Evolutionary conservation across 306 rosid species (phyloP), one percentile per base, ranked within the genome.

Genomic region (Prunus armeniaca): DNA sequence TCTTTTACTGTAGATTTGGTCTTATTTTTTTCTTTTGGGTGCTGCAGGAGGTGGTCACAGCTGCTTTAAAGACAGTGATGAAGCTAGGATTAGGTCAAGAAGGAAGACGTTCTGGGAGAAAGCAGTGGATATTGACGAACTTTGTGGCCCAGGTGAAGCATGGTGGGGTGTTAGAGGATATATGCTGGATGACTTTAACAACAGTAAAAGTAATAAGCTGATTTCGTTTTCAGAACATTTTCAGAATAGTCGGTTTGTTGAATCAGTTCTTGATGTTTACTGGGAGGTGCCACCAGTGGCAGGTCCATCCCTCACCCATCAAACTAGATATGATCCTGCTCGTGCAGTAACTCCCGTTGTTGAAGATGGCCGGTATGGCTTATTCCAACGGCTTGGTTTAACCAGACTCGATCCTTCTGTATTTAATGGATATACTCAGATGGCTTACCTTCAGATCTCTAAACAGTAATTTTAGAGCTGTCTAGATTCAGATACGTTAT

Each of bases 161-260:
- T 96, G 99, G 99, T 96, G 98, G 99, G 99, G 98, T 81, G 99
- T 96, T 63, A 81, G 86, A 88, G 99, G 99, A 50, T 84, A 87
- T 87, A 77, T 88, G 93, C 85, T 93, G 27, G 99, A 93, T 83
- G 87, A 96, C 80, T 96, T 92, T 64, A 96, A 93, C 80, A 97
- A 96, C 80, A 38, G 9, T 6, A 38, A 5, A 38, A 96, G 88
- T 61, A 87, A 87, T 81, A 71, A 79, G 87, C 86, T 83, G 73
- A 89, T 96, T 64, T 72, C 96, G 27, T 86, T 79, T 47, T 79
- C 82, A 1, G 88, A 92, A 66, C 99, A 96, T 87, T 91, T 92
- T 79, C 88, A 88, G 88, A 96, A 92, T 74, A 96, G 99, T 83
- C 88, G 93, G 19, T 87, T 73, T 77, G 8, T 96, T 72, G 98